Conservation (phyloP, 345 rosid species). For the Hibiscus syriacus region DNA sequence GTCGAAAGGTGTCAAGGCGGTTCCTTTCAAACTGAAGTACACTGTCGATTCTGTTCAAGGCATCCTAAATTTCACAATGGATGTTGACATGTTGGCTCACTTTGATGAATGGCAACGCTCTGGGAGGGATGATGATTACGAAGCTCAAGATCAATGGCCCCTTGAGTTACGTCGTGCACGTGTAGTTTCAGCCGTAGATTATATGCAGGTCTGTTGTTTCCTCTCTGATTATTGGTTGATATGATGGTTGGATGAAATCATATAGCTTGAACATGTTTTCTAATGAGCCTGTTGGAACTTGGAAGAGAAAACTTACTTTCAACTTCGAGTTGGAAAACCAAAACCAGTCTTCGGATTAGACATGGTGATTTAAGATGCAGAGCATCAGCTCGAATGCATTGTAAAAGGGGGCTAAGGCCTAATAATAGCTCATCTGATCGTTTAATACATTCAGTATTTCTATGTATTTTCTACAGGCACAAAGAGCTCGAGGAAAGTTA, state of each 20-base stretch:
- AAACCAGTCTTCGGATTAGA: not conserved
- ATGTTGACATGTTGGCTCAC: constrained; percentile 74
- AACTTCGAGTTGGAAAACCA: not conserved
- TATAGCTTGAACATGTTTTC: not conserved
- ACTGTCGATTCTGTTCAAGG: constrained; percentile 78
- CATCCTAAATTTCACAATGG: constrained; percentile 77
- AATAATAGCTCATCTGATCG: not conserved
- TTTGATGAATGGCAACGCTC: constrained; percentile 87
- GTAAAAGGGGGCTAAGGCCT: not conserved
- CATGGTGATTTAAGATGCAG: not conserved
- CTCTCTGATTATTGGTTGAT: not conserved
- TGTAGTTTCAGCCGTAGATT: constrained; percentile 67
- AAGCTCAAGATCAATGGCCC: constrained; percentile 96
- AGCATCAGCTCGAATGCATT: not conserved
- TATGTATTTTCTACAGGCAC: constrained; percentile 41
- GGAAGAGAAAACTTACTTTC: not conserved
- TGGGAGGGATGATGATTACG: constrained; percentile 54
- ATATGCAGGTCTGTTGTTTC: constrained; percentile 46
- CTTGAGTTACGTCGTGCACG: constrained; percentile 67
- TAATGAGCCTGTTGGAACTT: not conserved
- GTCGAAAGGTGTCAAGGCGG: constrained; percentile 68
- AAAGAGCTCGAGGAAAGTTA: constrained; percentile 67
- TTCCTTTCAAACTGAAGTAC: constrained; percentile 70
- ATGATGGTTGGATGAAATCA: not conserved
- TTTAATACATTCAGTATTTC: not conserved